Percentiles rank a stretch among this genome's conserved stretches.
Evolutionary conservation across 139 green algal genomes (phyloP).

Genomic region (Micractinium sp.): DNA sequence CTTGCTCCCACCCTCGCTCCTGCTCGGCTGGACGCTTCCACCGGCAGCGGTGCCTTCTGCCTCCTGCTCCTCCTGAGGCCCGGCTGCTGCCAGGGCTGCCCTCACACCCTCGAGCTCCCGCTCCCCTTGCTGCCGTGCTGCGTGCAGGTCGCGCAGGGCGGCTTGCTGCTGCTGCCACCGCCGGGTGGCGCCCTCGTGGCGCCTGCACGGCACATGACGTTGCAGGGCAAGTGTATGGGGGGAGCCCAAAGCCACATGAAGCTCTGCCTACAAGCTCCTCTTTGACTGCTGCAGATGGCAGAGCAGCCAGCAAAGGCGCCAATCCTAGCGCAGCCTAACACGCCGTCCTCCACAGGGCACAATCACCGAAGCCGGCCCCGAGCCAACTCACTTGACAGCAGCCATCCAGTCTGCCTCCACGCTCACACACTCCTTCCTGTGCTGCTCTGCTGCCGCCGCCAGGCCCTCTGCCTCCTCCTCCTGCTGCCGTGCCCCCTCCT

Average conservation of each 20-base stretch:
- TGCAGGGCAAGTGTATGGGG: neutral
- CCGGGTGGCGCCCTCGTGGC: neutral
- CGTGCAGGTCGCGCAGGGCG: neutral
- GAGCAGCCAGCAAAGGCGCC: no score
- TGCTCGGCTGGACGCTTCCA: neutral
- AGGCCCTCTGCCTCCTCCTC: neutral
- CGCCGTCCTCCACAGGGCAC: neutral
- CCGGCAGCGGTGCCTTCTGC: neutral
- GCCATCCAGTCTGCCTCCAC: neutral
- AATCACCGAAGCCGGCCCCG: neutral
- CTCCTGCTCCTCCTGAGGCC: neutral
- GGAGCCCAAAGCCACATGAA: no score
- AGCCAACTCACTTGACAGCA: neutral
- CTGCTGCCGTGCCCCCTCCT: neutral
- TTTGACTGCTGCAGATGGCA: neutral
- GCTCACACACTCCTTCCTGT: neutral
- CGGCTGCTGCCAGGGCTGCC: neutral
- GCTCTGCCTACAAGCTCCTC: no score
- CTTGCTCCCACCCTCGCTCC: neutral
- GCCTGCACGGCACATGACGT: neutral
- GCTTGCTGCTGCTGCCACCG: constrained; percentile 2
- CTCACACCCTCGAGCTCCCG: neutral
- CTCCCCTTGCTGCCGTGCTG: neutral
- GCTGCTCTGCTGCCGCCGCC: neutral
- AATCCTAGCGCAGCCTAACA: no score